These are phyloP conservation scores for Aspergillus sclerotialis DNA, from an alignment of 2,329 filamentous ascomycete genomes.

Conservation along the genomic window DNA sequence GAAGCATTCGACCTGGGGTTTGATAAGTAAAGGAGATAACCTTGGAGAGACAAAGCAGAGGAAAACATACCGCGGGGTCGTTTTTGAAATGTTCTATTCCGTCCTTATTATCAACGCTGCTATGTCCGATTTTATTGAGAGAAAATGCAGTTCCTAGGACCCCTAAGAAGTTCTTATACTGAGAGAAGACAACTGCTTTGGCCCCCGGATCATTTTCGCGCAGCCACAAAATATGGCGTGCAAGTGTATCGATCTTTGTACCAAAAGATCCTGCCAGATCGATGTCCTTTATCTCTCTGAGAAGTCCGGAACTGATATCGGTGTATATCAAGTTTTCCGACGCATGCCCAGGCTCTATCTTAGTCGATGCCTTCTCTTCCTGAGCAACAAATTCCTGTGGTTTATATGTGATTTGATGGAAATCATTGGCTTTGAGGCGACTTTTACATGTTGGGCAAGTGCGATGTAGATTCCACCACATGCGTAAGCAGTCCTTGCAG, in stretches of 20 bases:
- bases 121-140: conserved; percentile 65
- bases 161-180: conserved; percentile 74
- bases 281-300: conserved; percentile 75
- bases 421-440: conserved; percentile 55
- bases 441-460: conserved; percentile 84
- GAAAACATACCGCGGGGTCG: conserved; percentile 49
- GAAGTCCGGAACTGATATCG: conserved; percentile 61
- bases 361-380: conserved; percentile 37
- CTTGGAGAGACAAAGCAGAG: not conserved
- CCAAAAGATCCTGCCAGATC: conserved; percentile 70
- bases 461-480: conserved; percentile 68
- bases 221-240: conserved; percentile 78
- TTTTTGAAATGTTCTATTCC: conserved; percentile 72
- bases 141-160: conserved; percentile 65
- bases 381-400: conserved; percentile 65
- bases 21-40: conserved; percentile 15
- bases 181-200: conserved; percentile 91
- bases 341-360: conserved; percentile 22
- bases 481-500: conserved; percentile 76
- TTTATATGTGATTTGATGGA: conserved; percentile 81
- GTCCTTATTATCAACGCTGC: conserved; percentile 59
- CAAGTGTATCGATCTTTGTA: conserved; percentile 80
- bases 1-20: conserved; percentile 62
- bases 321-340: conserved; percentile 60
- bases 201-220: conserved; percentile 75